phyloP scores from a whole-genome alignment of 768 basidiomycete genomes.

The Suillus weaverae region DNA sequence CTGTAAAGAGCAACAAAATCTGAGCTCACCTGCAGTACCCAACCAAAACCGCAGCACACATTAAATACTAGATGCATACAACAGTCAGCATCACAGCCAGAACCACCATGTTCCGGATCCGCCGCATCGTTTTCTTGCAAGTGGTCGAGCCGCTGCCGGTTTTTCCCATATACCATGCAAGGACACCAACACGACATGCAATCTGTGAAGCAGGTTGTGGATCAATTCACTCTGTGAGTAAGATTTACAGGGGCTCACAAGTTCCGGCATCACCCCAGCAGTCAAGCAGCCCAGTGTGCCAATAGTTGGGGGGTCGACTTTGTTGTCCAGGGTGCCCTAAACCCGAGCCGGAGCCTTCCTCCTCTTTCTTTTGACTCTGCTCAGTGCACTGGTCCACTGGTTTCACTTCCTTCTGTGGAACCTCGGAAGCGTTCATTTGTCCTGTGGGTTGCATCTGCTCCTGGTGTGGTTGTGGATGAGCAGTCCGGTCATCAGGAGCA shows the following conservation, averaged over 20 bases:
- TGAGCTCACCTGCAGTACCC: slow-evolving; percentile 8
- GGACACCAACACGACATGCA: slow-evolving; percentile 36
- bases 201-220: background rate
- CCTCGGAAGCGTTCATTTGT: background rate
- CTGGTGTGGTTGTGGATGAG: background rate
- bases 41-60: slow-evolving; percentile 1
- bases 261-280: slow-evolving; percentile 7
- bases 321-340: background rate
- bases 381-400: background rate
- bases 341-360: background rate
- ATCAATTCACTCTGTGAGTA: too few species aligned
- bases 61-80: slow-evolving; percentile 13
- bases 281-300: background rate
- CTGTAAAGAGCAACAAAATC: background rate
- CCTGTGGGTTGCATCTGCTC: slow-evolving; percentile 2
- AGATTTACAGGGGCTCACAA: background rate
- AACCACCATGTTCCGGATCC: slow-evolving; percentile 38
- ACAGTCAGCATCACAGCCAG: slow-evolving; percentile 20
- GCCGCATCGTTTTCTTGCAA: slow-evolving; percentile 31
- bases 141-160: slow-evolving; percentile 35
- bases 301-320: background rate
- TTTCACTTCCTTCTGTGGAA: background rate
- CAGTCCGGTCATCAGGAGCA: background rate
- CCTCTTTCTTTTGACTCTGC: background rate
- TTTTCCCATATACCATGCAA: slow-evolving; percentile 39